Base-by-base conservation (phyloP, 768 basidiomycete genomes). In the Tulasnella sp. region DNA sequence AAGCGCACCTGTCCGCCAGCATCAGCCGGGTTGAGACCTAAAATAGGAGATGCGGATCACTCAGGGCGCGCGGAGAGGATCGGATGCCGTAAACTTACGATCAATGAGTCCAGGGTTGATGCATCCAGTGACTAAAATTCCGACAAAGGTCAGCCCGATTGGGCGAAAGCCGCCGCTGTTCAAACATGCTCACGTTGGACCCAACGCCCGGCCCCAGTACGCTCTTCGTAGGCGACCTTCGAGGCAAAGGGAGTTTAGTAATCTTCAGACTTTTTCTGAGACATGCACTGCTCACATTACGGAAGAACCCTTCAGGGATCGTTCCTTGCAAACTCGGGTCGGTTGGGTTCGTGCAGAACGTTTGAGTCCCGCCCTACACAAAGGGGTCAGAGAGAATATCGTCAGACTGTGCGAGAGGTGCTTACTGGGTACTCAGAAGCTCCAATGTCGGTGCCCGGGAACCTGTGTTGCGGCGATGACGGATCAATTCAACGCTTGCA, bases 311-410 rank as follows among this genome's bases (percentile, higher is more conserved):
- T 21, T 10, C 27, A 14, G 73, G 73, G 24, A 74, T 40, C 9
- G 73, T 74, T n/a, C 73, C 73, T 9, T 74, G 73, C 42, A 44
- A 44, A 27, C 39, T 74, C 6, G 73, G 39, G 44, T 74, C 73
- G n/a, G 73, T 74, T 77, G 76, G 76, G 76, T 62, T 77, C 3
- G 76, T 62, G 76, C 76, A 77, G 76, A 71, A 77, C 3, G 76
- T 71, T 62, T 77, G 58, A 27, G 36, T 40, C 2, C 76, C 76
- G 10, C 76, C 76, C 76, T 77, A 10, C 21, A 58, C 34, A 58
- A 9, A 58, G 31, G 3, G 19, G 38, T 40, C 73, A 74, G 44
- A 36, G 27, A 40, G 38, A 34, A 18, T 36, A 36, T 56, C 52
- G 31, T 71, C 12, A 52, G 46, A 8, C n/a, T 19, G 31, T 58